Evolutionary conservation across 2,329 filamentous ascomycete species (phyloP), one percentile per base, ranked within the genome.

Genomic region (Penicillium rolfsii): DNA sequence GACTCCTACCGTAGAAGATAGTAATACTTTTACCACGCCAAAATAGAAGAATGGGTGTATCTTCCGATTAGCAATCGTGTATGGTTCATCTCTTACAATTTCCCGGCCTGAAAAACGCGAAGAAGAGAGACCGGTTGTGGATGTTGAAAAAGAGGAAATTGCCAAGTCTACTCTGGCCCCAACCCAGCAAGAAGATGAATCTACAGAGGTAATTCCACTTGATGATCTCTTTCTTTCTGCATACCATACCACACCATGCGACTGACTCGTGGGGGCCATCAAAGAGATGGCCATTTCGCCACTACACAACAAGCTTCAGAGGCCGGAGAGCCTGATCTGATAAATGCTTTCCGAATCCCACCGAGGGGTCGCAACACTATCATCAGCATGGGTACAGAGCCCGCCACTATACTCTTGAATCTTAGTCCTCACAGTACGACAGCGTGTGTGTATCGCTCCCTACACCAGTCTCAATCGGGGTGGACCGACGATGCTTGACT

Each of bases 401-500:
- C 22, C 22, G 12, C 14, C 22, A 35, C 19, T 14, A 50, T 50
- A 28, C 48, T 50, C 19, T 50, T 35, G 22, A 50, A 50, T 28
- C 48, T 50, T 28, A 30, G 16, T 35, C 48, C 48, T 14, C 48
- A 50, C 19, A 50, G 48, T 11, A 16, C 35, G 2, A 35, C 19
- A 28, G 28, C 28, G 48, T 50, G 28, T 28, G 48, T 30, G 48
- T 50, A 11, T 28, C 35, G n/a, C 48, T 50, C 22, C 28, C 48
- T 12, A 50, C 48, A 6, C 30, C 35, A 2, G 28, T 28, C 48
- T 50, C 48, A 7, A n/a, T 35, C 48, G 58, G 52, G 12, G 40
- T 58, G 2, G 19, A 30, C 8, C 48, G 58, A 14, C 58, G 58
- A 28, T 60, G 60, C n/a, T 55, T 55, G 28, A 43, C 58, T 49